These are phyloP conservation scores for Chaetomium sp. DNA, from an alignment of 2,329 filamentous ascomycete species.

Conservation along the genomic window DNA sequence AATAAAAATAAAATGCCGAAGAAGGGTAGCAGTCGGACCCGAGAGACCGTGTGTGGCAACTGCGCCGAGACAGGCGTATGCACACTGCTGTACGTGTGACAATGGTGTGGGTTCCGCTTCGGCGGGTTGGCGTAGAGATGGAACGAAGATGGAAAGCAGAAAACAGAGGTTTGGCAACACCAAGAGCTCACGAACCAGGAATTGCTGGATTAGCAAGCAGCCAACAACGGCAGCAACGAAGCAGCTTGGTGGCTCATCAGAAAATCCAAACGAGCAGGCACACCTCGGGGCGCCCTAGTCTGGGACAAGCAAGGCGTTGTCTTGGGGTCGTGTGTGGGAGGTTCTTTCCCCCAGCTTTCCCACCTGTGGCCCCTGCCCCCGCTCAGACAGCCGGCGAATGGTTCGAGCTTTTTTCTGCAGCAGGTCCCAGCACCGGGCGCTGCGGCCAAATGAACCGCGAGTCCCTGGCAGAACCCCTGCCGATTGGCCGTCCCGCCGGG, in stretches of 20 bases:
- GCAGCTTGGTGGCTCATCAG: too few species aligned
- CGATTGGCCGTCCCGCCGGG: constrained; percentile 1
- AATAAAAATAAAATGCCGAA: neutral
- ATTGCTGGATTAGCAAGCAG: too few species aligned
- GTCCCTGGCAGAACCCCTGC: neutral
- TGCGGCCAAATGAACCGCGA: constrained; percentile 2
- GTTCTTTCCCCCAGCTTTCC: neutral
- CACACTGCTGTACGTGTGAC: too few species aligned
- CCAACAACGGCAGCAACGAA: too few species aligned
- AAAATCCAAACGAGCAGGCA: too few species aligned
- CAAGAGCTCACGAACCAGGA: too few species aligned
- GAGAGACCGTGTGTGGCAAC: neutral
- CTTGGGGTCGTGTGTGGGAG: neutral
- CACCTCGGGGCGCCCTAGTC: neutral
- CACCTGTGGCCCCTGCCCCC: neutral
- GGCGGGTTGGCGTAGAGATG: too few species aligned
- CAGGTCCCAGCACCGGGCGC: neutral
- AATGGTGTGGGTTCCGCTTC: too few species aligned
- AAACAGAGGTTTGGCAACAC: too few species aligned
- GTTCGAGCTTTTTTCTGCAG: neutral
- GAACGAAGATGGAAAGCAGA: too few species aligned
- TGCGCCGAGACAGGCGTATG: neutral
- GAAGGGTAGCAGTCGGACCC: neutral
- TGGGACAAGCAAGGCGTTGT: constrained; percentile 11
- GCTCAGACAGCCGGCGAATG: neutral